Base-by-base conservation (phyloP, 768 basidiomycete genomes). In the Chiua virens region DNA sequence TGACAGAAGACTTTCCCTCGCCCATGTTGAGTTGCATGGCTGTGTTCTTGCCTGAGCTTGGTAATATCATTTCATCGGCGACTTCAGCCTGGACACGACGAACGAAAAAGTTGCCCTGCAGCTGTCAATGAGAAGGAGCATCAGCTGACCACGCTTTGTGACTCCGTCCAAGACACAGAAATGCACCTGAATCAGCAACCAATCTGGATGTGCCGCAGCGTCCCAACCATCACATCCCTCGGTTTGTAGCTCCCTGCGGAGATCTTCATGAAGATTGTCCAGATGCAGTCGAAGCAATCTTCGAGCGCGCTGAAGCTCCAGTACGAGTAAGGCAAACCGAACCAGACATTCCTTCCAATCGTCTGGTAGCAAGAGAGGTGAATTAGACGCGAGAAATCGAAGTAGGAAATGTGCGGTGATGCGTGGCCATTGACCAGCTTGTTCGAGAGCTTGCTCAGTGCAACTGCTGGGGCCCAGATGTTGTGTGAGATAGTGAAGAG, bases 21-120 rank as follows among this genome's bases (percentile, higher is more conserved):
- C 80, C 80, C 80, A 82, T 83, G 43, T 82, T 80, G 14, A 82
- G 72, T 36, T 82, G 80, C 25, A 77, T 64, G 7, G 70, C 60
- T 0, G 74, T 73, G 42, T 76, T 82, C 8, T 55, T 14, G 3
- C 53, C 50, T 0, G 63, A 69, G 2, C 47, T 49, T 0, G 81
- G 79, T 0, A 58, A 46, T 21, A 78, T 75, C 81, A 82, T 81
- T 43, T 79, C 72, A 5, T 56, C 45, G 1, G 79, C 76, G 10
- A 82, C 62, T 0, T 60, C 45, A 0, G 63, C 61, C 50, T 82
- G 81, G 15, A 80, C 56, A 0, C 68, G 66, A 5, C 80, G 76
- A 23, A 71, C 60, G 7, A 73, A 49, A 34, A 82, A 69, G 44
- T 79, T 66, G 8, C 70, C 61, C 49, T 81, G 76, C 2, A 81